Conservation (phyloP, 345 rosid genomes). For the Chamaenerion angustifolium region DNA sequence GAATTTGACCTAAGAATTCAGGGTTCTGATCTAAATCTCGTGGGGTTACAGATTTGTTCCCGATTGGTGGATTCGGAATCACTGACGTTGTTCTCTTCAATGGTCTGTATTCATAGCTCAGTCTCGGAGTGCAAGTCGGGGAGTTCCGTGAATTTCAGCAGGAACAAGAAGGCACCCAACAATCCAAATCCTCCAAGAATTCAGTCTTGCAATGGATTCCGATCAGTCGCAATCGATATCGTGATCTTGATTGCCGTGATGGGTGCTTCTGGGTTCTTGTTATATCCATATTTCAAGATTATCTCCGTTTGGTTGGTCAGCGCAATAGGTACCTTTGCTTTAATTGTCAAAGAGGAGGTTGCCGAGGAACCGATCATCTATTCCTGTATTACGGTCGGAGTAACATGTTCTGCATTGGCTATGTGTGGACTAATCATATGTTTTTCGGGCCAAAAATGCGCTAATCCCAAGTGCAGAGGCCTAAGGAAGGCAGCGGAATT, state of each 20-base stretch:
- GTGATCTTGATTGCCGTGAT: constrained; percentile 13
- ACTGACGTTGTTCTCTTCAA: not conserved
- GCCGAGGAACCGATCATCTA: constrained; percentile 44
- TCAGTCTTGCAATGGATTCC: constrained; percentile 8
- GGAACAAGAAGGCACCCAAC: not conserved
- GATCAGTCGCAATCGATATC: constrained; percentile 12
- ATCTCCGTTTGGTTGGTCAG: constrained; percentile 6
- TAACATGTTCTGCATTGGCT: constrained; percentile 43
- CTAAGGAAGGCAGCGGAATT: constrained; percentile 69
- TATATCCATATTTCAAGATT: constrained; percentile 9
- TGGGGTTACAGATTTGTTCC: not conserved
- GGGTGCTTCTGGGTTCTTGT: constrained; percentile 10
- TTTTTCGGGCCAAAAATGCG: constrained; percentile 46
- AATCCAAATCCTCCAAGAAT: not conserved
- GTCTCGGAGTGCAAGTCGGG: constrained; percentile 11
- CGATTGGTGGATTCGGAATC: not conserved
- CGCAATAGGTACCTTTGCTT: constrained; percentile 16
- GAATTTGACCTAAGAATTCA: not conserved
- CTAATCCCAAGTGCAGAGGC: constrained; percentile 64
- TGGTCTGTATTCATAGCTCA: constrained; percentile 10
- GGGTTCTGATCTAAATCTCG: constrained; percentile 1
- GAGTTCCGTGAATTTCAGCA: not conserved
- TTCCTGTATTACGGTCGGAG: constrained; percentile 46
- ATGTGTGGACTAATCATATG: constrained; percentile 46
- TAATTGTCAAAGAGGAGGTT: constrained; percentile 52